These are phyloP conservation scores for Karstenula rhodostoma DNA, from an alignment of 2,329 filamentous ascomycete genomes.

Conservation along the genomic window DNA sequence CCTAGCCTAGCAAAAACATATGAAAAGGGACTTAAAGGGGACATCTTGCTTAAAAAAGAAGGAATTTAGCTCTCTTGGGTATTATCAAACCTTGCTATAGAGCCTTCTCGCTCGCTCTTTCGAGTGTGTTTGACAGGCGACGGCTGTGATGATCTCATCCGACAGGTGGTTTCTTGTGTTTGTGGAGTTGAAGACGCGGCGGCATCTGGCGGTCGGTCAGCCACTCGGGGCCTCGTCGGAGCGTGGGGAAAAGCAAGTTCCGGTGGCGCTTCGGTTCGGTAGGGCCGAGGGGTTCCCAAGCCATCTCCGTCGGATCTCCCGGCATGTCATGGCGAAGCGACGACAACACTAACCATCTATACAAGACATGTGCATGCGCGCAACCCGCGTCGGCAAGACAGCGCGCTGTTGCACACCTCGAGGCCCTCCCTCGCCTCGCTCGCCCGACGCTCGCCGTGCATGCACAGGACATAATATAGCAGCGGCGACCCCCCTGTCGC, in stretches of 20 bases:
- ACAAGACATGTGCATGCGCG: constrained; percentile 5
- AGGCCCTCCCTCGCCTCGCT: neutral
- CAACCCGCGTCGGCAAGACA: neutral
- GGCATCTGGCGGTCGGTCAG: too few species aligned
- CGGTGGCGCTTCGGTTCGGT: neutral
- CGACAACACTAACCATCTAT: neutral
- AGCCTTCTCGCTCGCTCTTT: too few species aligned
- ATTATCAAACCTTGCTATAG: too few species aligned
- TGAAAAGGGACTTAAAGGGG: too few species aligned
- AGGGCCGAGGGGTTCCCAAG: neutral
- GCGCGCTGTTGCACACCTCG: neutral
- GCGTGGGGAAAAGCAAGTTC: neutral
- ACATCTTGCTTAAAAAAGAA: too few species aligned
- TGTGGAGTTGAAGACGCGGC: too few species aligned
- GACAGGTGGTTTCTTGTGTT: too few species aligned
- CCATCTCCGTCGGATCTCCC: neutral
- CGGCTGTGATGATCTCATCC: too few species aligned
- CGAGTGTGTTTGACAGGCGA: too few species aligned
- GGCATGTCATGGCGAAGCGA: neutral
- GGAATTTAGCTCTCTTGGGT: too few species aligned
- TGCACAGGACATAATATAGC: neutral
- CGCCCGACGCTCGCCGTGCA: neutral
- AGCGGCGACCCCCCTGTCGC: neutral
- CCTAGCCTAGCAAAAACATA: too few species aligned
- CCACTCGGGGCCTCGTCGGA: neutral